Base-by-base conservation (phyloP, 345 rosid species). In the Brassica cretica region DNA sequence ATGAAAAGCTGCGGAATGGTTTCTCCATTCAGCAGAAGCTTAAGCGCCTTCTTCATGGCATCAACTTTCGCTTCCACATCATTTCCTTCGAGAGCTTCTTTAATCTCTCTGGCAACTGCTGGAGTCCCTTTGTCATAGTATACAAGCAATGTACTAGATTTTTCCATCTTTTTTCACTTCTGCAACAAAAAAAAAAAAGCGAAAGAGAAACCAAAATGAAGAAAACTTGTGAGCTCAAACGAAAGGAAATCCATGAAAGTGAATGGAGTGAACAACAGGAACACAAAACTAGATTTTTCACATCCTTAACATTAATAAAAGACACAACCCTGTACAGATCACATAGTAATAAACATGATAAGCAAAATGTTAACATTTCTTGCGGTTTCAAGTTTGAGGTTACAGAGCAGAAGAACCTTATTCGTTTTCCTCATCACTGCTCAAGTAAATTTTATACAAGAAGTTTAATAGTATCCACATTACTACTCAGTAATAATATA, bases 1-100 rank as follows among this genome's bases (percentile, higher is more conserved):
- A 92, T 92, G 85, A 92, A 92, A n/a, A 93, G 94, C 72, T 90
- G 96, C 14, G 98, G 98, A 59, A 93, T 86, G 66, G 96, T 88
- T 83, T 93, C 96, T 60, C 98, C 98, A 80, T 93, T 93, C 73
- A 93, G 77, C 83, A 93, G 76, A 68, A 93, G 91, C 91, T 89
- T 91, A 76, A 93, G 63, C 14, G 98, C 98, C 83, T 89, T 89
- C 92, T 88, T 91, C 89, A 93, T 87, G 76, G 94, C 94, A 53
- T 93, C 98, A 19, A 88, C 73, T 87, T 93, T 93, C 5, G 87
- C 84, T 14, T 78, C 64, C 16, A 83, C 90, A 62, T 93, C 98
- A 75, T 79, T 89, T 39, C 94, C 96, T 80, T 93, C 96, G 1
- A 93, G 98, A 33, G 96, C 94, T 76, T 93, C 94, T 84, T 91